Evolutionary conservation across 2,329 filamentous ascomycete genomes (phyloP), one percentile per base, ranked within the genome.

Genomic region (Ploettnerulaceae sp.): DNA sequence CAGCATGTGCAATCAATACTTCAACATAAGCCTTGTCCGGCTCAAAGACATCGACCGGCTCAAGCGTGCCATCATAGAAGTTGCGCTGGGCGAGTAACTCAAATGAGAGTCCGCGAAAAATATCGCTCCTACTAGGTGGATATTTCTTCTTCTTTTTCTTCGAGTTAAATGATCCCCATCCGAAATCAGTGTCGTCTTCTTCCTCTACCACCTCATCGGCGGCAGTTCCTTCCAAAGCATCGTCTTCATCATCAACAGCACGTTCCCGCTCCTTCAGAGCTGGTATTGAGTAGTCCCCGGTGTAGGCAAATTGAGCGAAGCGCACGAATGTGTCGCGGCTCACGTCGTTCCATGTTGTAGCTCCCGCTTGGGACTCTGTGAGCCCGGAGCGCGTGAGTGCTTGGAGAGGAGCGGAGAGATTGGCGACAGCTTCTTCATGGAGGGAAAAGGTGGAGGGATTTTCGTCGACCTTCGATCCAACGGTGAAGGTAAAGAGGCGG

Each of bases 291-390:
- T 59, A 59, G 29, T 59, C 55, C 4, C 52, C 52, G 5, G 47
- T 56, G 43, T 57, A 57, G 17, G 55, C 57, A 43, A 57, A 55
- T 26, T 59, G 53, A 22, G 34, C 33, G 21, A 59, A 56, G 9
- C 48, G 43, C 38, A 49, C 50, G 32, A 57, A 59, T 1, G 55
- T 55, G 9, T 54, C 45, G 36, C 50, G 54, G 38, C 44, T 45
- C 5, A 57, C 47, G 25, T 57, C 42, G 2, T 39, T 22, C 55
- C 48, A 59, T 31, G 22, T 48, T 3, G 45, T 37, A 17, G 37
- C 29, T 15, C 42, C 47, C 2, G 33, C 29, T 15, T 45, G 33
- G 9, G 47, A 26, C 15, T 55, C 51, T 6, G 20, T 7, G 7
- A 39, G 25, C 9, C 37, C 26, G 15, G 41, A 47, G 25, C 47